Percentiles rank a stretch among this genome's conserved stretches.
These are phyloP conservation scores for Henckelia pumila DNA, from an alignment of 257 asterid species.

Conservation along the genomic window DNA sequence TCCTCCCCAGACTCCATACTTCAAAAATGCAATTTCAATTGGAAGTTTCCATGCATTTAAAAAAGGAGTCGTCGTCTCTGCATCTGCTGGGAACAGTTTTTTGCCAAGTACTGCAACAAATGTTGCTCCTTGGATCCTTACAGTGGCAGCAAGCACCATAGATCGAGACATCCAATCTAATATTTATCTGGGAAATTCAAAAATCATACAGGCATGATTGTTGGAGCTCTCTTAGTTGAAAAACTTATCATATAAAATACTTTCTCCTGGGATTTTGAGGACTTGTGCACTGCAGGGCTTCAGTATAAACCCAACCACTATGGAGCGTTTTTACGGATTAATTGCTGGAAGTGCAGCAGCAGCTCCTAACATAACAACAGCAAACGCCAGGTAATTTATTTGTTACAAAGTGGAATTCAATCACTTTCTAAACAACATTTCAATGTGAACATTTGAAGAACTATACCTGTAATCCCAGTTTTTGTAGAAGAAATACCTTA, in stretches of 20 bases:
- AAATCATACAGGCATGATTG: slow-evolving; percentile 39
- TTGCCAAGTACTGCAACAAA: slow-evolving; percentile 32
- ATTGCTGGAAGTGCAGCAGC: slow-evolving; percentile 49
- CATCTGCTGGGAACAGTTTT: slow-evolving; percentile 48
- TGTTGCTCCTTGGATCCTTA: slow-evolving; percentile 52
- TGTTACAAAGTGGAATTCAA: too few relatives aligned
- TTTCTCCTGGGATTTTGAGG: slow-evolving; percentile 18
- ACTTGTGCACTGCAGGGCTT: slow-evolving; percentile 39
- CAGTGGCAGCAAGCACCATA: slow-evolving; percentile 54
- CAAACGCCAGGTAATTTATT: slow-evolving; percentile 41
- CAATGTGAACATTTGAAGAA: too few relatives aligned
- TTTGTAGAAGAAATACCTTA: slow-evolving; percentile 47
- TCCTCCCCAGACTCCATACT: slow-evolving; percentile 36
- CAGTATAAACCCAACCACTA: slow-evolving; percentile 41
- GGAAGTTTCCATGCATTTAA: slow-evolving; percentile 49
- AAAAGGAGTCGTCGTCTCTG: slow-evolving; percentile 42
- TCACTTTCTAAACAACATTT: too few relatives aligned
- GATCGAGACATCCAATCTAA: slow-evolving; percentile 41
- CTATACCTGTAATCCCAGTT: too few relatives aligned
- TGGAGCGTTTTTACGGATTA: slow-evolving; percentile 38
- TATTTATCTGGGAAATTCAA: slow-evolving; percentile 43
- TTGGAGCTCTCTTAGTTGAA: slow-evolving; percentile 10
- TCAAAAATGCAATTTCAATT: slow-evolving; percentile 32
- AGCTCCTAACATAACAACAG: slow-evolving; percentile 41
- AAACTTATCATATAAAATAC: background rate